These are phyloP conservation scores for Stentor roeselii DNA, from an alignment of 73 alveolate genomes.

Conservation along the genomic window DNA sequence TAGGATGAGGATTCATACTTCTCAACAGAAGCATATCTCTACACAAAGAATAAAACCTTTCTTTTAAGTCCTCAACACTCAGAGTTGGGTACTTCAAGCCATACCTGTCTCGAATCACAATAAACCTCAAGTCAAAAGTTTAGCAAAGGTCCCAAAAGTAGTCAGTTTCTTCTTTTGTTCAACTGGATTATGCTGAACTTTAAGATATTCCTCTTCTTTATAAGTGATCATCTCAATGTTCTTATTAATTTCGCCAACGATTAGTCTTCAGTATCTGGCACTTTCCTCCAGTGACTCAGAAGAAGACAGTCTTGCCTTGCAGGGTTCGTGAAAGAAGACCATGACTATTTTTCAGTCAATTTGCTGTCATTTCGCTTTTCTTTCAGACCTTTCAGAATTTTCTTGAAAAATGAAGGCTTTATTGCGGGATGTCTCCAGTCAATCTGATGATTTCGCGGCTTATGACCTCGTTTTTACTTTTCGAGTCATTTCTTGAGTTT, in stretches of 20 bases:
- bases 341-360: slow-evolving; percentile 69
- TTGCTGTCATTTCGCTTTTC: slow-evolving; percentile 21
- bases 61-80: slow-evolving; percentile 86
- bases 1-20: slow-evolving; percentile 73
- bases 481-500: not conserved
- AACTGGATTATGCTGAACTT: slow-evolving; percentile 54
- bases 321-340: slow-evolving; percentile 72
- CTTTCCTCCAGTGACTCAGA: slow-evolving; percentile 82
- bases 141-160: slow-evolving; percentile 81
- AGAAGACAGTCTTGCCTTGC: slow-evolving; percentile 71
- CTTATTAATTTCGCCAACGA: slow-evolving; percentile 76
- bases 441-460: slow-evolving; percentile 10
- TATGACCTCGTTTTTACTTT: not conserved
- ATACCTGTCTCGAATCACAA: slow-evolving; percentile 81
- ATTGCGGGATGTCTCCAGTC: slow-evolving; percentile 33
- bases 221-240: slow-evolving; percentile 63
- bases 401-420: not conserved
- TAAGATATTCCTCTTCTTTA: slow-evolving; percentile 73
- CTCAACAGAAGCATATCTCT: slow-evolving; percentile 68
- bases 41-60: slow-evolving; percentile 75
- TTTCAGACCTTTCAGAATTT: slow-evolving; percentile 20
- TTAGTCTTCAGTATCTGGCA: slow-evolving; percentile 78
- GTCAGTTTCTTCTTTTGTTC: slow-evolving; percentile 83
- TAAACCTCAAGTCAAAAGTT: slow-evolving; percentile 74
- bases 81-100: slow-evolving; percentile 49